A percentile compares a stretch with the other conserved stretches of the same genome.
Evolutionary conservation across 2,329 filamentous ascomycete genomes (phyloP).

Genomic region (Alternaria tenuissima): DNA sequence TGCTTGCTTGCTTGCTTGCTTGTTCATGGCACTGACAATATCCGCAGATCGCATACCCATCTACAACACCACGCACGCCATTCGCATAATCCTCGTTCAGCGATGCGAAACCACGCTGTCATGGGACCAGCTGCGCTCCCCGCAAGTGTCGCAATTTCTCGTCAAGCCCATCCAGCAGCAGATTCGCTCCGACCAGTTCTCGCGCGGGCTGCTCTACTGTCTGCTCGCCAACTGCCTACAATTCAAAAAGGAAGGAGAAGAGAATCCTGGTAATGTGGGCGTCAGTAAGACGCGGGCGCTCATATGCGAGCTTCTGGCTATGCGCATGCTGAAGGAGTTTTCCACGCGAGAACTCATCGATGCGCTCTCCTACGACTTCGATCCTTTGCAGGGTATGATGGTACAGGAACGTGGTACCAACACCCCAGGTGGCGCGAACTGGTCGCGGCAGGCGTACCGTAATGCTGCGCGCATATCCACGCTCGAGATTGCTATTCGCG

Average conservation of each 20-base stretch:
- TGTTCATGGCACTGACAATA: constrained; percentile 38
- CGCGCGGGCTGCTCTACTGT: constrained; percentile 84
- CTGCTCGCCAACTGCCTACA: constrained; percentile 93
- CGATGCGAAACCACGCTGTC: constrained; percentile 90
- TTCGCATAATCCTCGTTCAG: constrained; percentile 82
- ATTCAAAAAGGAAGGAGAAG: constrained; percentile 85
- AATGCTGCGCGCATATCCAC: constrained; percentile 80
- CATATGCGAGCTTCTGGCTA: constrained; percentile 88
- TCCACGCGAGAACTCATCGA: constrained; percentile 90
- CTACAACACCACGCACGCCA: constrained; percentile 89
- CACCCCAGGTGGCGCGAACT: constrained; percentile 36
- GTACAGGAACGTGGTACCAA: constrained; percentile 51
- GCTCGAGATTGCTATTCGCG: constrained; percentile 90
- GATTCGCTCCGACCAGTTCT: constrained; percentile 83
- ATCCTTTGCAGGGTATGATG: constrained; percentile 83
- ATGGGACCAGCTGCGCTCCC: constrained; percentile 95
- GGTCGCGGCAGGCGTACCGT: constrained; percentile 49
- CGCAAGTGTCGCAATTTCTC: constrained; percentile 93
- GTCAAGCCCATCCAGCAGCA: constrained; percentile 95
- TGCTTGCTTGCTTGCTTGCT: constrained; percentile 31
- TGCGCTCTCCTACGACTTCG: constrained; percentile 93
- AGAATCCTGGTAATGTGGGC: constrained; percentile 83
- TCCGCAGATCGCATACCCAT: constrained; percentile 81
- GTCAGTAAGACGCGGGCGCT: constrained; percentile 84
- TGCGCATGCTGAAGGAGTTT: constrained; percentile 90